Conservation (phyloP, 345 rosid genomes). For the Bruguiera parviflora region DNA sequence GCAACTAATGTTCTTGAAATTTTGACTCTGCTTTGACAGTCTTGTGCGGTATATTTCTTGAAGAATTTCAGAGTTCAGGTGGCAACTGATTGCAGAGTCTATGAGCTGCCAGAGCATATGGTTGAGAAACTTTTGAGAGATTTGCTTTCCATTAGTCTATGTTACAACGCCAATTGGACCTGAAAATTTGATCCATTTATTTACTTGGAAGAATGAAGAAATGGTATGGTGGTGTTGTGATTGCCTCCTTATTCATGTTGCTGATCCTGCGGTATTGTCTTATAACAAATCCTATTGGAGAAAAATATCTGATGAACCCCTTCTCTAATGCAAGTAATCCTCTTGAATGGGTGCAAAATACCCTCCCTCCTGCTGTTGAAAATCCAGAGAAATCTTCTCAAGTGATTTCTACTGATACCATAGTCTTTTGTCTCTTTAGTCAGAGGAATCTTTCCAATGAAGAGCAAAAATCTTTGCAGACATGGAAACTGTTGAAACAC, state of each 20-base stretch:
- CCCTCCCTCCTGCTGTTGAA: conserved; percentile 50
- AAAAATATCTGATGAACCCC: conserved; percentile 44
- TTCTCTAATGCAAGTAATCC: conserved; percentile 66
- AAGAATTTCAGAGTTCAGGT: background rate
- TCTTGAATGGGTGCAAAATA: conserved; percentile 65
- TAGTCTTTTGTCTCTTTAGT: conserved; percentile 52
- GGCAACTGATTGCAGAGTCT: conserved; percentile 3
- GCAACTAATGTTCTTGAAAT: conserved; percentile 13
- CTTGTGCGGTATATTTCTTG: conserved; percentile 1
- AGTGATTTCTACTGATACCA: conserved; percentile 51
- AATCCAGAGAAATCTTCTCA: conserved; percentile 53
- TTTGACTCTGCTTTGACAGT: conserved; percentile 10
- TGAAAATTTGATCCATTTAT: background rate
- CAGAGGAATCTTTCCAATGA: conserved; percentile 57
- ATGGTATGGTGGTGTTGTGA: conserved; percentile 63
- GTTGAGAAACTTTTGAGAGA: conserved; percentile 5
- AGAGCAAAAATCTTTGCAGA: conserved; percentile 58
- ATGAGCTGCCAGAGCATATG: conserved; percentile 10
- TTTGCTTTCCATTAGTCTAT: conserved; percentile 37
- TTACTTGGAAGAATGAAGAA: conserved; percentile 60
- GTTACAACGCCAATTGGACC: conserved; percentile 5
- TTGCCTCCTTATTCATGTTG: conserved; percentile 75
- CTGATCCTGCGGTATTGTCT: conserved; percentile 63
- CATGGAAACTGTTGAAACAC: conserved; percentile 68
- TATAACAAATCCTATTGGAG: conserved; percentile 55